phyloP scores from a whole-genome alignment of 2,329 filamentous ascomycete species.

The Pseudogymnoascus sp. region DNA sequence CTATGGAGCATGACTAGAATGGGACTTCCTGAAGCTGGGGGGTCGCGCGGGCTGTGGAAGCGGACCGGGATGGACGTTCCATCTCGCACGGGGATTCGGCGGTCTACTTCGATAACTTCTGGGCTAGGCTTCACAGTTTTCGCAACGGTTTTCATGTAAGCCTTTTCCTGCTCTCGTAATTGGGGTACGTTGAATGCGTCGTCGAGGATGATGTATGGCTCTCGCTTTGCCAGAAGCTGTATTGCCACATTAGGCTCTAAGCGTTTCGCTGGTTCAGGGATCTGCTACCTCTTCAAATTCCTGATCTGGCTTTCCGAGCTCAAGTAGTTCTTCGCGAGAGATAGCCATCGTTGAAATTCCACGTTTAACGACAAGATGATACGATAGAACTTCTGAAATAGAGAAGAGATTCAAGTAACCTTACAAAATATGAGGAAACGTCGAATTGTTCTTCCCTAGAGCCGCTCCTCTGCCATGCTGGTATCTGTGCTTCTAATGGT shows the following conservation, averaged over 20 bases:
- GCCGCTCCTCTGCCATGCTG: neutral
- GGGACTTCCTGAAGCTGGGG: conserved; percentile 16
- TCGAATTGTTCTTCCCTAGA: neutral
- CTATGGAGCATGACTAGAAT: neutral
- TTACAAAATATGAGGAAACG: neutral
- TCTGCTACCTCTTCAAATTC: neutral
- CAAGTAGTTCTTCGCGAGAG: neutral
- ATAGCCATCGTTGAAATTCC: neutral
- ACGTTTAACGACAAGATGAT: neutral
- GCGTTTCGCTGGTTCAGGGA: neutral
- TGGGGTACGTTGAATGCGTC: neutral
- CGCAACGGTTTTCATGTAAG: neutral
- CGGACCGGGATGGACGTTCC: conserved; percentile 18
- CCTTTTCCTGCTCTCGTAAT: neutral
- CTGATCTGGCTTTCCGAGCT: neutral
- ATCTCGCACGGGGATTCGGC: conserved; percentile 21
- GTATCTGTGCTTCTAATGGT: neutral
- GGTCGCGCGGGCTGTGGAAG: conserved; percentile 18
- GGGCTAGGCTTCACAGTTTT: neutral
- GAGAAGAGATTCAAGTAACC: neutral
- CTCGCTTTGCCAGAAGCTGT: neutral
- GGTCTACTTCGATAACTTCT: conserved; percentile 18
- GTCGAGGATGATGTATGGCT: neutral
- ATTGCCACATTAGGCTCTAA: neutral
- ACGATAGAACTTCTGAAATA: neutral